Evolutionary conservation across 2,329 filamentous ascomycete species (phyloP).

Genomic region (Acrocalymma vagum): DNA sequence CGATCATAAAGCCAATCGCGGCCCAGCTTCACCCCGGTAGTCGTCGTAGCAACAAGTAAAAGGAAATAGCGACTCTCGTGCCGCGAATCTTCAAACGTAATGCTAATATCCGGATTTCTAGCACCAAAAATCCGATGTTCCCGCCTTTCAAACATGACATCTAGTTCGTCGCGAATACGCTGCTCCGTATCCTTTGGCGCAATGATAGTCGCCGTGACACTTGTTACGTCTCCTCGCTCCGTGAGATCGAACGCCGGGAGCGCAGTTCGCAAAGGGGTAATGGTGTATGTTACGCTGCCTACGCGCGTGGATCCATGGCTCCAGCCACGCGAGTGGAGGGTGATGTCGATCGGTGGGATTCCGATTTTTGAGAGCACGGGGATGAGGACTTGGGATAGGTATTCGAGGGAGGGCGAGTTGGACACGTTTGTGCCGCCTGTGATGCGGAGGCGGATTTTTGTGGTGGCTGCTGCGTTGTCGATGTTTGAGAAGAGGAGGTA

Average conservation of each 20-base stretch:
- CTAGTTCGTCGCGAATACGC: conserved; percentile 35
- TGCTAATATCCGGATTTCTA: conserved; percentile 15
- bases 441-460: conserved; percentile 52
- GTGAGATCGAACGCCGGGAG: conserved; percentile 49
- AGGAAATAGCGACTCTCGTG: conserved; percentile 60
- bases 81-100: conserved; percentile 52
- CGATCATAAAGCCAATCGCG: conserved; percentile 60
- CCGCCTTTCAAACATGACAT: conserved; percentile 30
- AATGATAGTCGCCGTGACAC: conserved; percentile 48
- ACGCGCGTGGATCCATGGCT: conserved; percentile 54
- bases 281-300: conserved; percentile 59
- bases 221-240: conserved; percentile 32
- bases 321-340: conserved; percentile 63
- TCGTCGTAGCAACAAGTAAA: conserved; percentile 63
- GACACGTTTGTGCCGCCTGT: conserved; percentile 68
- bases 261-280: conserved; percentile 50
- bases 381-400: conserved; percentile 63
- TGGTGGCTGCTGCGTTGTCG: conserved; percentile 1
- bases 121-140: conserved; percentile 23
- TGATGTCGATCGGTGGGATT: conserved; percentile 54
- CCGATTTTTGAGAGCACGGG: conserved; percentile 62
- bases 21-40: conserved; percentile 58
- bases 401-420: conserved; percentile 64
- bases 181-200: conserved; percentile 42
- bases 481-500: conserved; percentile 58